Percentiles rank a stretch among this genome's conserved stretches.
Evolutionary conservation across 2,329 filamentous ascomycete species (phyloP).

Genomic region (Lecanoromycetidae sp.): DNA sequence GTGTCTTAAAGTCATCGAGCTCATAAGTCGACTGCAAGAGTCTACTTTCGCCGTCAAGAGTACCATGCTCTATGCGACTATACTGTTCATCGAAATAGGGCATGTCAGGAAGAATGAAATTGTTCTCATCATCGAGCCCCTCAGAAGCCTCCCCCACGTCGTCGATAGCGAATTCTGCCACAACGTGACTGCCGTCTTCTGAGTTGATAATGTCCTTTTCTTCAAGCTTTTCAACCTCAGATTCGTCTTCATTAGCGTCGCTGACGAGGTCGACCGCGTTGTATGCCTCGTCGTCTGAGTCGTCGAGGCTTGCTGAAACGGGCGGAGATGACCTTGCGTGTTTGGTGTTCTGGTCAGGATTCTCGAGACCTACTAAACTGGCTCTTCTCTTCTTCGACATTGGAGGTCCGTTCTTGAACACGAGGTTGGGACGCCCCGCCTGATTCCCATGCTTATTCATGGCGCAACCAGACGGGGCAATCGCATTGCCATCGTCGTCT

Average conservation of each 20-base stretch:
- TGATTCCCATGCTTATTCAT: conserved; percentile 7
- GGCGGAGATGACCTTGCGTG: neutral
- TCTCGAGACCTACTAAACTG: neutral
- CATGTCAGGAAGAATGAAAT: conserved; percentile 29
- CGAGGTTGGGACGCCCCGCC: conserved; percentile 12
- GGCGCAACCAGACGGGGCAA: conserved; percentile 16
- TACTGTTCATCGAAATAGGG: conserved; percentile 33
- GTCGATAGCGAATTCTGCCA: conserved; percentile 19
- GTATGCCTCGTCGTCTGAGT: conserved; percentile 58
- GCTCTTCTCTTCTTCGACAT: neutral
- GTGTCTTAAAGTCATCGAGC: conserved; percentile 27
- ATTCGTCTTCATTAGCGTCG: conserved; percentile 68
- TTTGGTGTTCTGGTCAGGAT: neutral
- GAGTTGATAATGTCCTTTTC: conserved; percentile 56
- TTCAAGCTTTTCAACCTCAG: conserved; percentile 65
- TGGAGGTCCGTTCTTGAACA: neutral
- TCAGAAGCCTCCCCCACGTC: conserved; percentile 19
- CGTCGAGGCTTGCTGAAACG: neutral
- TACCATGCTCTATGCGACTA: conserved; percentile 25
- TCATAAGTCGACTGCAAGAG: neutral
- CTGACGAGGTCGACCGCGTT: conserved; percentile 68
- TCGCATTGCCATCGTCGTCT: conserved; percentile 12
- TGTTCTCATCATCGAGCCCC: conserved; percentile 36
- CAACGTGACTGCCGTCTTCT: conserved; percentile 29
- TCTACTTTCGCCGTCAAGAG: conserved; percentile 25